Percentiles rank a stretch among this genome's conserved stretches.
phyloP scores from a whole-genome alignment of 1,284 basidiomycete species.

The Earliella scabrosa region DNA sequence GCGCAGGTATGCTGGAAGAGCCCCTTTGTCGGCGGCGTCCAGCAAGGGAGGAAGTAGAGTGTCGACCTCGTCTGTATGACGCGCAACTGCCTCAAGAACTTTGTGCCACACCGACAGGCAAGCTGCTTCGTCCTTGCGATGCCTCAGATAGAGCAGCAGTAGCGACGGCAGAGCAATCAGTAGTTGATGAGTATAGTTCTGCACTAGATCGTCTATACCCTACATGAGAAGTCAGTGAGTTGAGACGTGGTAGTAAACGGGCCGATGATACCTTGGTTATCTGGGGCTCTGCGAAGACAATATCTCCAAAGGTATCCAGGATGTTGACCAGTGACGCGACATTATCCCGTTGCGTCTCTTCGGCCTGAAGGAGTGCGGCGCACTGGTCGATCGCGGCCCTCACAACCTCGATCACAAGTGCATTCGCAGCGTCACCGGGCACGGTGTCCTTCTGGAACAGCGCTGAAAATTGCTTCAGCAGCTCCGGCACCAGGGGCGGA shows the following conservation, averaged over 20 bases:
- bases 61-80: conserved; percentile 34
- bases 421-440: conserved; percentile 33
- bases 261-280: conserved; percentile 43
- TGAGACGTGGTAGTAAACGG: neutral
- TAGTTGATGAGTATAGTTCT: conserved; percentile 43
- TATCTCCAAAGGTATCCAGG: conserved; percentile 45
- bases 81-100: conserved; percentile 41
- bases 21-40: conserved; percentile 40
- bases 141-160: conserved; percentile 51
- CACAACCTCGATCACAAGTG: conserved; percentile 33
- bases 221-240: conserved; percentile 25
- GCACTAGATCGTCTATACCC: conserved; percentile 52
- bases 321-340: conserved; percentile 39
- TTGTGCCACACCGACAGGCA: conserved; percentile 47
- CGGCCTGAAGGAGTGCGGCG: conserved; percentile 28
- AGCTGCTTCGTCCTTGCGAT: conserved; percentile 41
- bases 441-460: conserved; percentile 32
- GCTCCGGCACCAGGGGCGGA: conserved; percentile 42
- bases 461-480: conserved; percentile 47
- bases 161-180: conserved; percentile 47
- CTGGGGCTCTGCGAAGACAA: conserved; percentile 43
- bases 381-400: conserved; percentile 35
- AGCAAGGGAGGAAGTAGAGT: conserved; percentile 40
- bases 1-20: conserved; percentile 43
- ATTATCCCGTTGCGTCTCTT: conserved; percentile 15